Percentiles rank a stretch among this genome's conserved stretches.
Conservation (phyloP, 108 stramenopile species). For the Chaetoceros tenuissimus region DNA sequence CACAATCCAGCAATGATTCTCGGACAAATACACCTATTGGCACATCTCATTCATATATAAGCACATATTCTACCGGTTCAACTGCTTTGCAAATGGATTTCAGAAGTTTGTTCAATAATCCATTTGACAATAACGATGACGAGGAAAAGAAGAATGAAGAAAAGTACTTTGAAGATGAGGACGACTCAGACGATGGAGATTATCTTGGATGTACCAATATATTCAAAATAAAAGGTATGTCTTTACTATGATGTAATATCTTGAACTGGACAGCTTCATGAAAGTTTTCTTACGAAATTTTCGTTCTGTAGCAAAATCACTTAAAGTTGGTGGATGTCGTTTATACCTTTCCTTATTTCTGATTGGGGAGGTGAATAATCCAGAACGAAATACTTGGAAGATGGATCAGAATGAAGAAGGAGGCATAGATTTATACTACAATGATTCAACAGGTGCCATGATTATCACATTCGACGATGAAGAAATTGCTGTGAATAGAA, state of each 20-base stretch:
- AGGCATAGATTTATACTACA: slow-evolving; percentile 55
- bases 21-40: too few relatives aligned
- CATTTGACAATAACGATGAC: neutral
- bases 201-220: neutral
- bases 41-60: too few relatives aligned
- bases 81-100: neutral
- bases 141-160: neutral
- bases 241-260: too few relatives aligned
- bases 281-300: slow-evolving; percentile 25
- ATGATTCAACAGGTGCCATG: slow-evolving; percentile 56
- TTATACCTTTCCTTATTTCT: slow-evolving; percentile 61
- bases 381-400: slow-evolving; percentile 55
- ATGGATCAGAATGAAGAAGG: slow-evolving; percentile 46
- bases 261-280: too few relatives aligned
- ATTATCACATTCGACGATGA: slow-evolving; percentile 39
- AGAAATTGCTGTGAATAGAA: slow-evolving; percentile 44
- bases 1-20: too few relatives aligned
- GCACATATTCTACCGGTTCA: too few relatives aligned
- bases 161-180: neutral
- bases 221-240: neutral
- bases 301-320: slow-evolving; percentile 46
- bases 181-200: neutral
- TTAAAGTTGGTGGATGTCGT: slow-evolving; percentile 73
- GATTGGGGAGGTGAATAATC: slow-evolving; percentile 77
- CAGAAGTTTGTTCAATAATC: neutral